Evolutionary conservation across 306 rosid genomes (phyloP), one percentile per base, ranked within the genome.

Genomic region (Cyamopsis tetragonoloba): DNA sequence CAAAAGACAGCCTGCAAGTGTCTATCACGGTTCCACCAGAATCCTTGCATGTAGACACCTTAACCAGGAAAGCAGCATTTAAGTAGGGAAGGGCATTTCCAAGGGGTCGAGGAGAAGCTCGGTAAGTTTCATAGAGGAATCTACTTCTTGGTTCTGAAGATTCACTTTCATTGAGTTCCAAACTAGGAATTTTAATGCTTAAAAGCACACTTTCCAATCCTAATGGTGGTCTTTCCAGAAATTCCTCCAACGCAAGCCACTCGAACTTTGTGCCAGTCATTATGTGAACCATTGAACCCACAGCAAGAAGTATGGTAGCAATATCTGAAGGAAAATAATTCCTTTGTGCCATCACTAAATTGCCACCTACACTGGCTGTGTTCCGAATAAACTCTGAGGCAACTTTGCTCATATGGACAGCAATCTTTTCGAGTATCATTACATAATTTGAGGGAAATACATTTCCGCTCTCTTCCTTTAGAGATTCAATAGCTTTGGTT

Each of bases 61-160:
- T 80, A 18, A 79, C 93, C 46, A 89, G 75, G 80, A 93, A 87
- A 64, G 96, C 97, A 46, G 97, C 91, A 80, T 88, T 87, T 57
- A 89, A 67, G 71, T 81, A 82, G 6, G 96, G 71, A 69, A 93
- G 79, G 23, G 91, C 85, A 35, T 88, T 93, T 74, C 96, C 96
- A 37, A 93, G 92, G 4, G 98, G 91, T 38, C 96, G 82, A 12
- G 89, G 89, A 72, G 98, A 80, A 58, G 93, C 88, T 63, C 96
- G 81, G 77, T 84, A 87, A 24, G 89, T 87, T 84, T 93, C 93
- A 77, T 86, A 93, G 43, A 78, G 64, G 56, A 89, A 41, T 9
- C 62, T 46, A 68, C 74, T 59, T 70, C 71, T 31, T 34, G 48
- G 44, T 39, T 77, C 70, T 20, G 83, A 62, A 66, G 83, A 79